Evolutionary conservation across 179 eudicot genomes (phyloP), one percentile per base, ranked within the genome.

Genomic region (Heliamphora pulchella): DNA sequence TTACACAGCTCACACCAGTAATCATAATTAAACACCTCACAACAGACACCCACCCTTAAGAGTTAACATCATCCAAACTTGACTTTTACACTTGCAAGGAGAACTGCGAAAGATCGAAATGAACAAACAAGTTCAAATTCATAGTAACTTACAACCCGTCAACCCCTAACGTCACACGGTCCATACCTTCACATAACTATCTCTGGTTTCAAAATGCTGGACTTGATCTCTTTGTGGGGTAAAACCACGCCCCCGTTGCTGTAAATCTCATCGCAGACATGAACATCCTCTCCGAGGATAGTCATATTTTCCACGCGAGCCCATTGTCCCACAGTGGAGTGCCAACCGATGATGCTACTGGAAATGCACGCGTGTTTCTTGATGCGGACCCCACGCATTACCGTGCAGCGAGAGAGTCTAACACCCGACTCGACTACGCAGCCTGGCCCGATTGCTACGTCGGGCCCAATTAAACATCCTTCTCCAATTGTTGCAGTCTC

Each of bases 221-320:
- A 67, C 83, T 93, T 91, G 80, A 95, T 93, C 89, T 93, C 98
- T 80, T 92, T 95, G 85, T 95, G 98, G 50, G 98, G 98, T 79
- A 95, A 74, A 84, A 95, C 98, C 5, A 95, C 97, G n/a, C 97
- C 98, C 2, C 98, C 98, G 69, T 93, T 96, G 83, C 94, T 92
- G 81, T 94, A 92, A 79, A 95, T 86, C 71, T 93, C 98, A 58
- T 95, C 98, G 48, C 93, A 86, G 15, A 95, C 96, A 78, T 91
- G 98, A 74, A 93, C 98, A 85, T 93, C 97, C 80, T 93, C 97
- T 64, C 98, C 98, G 2, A 94, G 88, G 78, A 95, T 91, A 4
- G 96, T 93, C 98, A 93, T 92, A 81, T 95, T 95, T 85, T 92
- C 98, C 13, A 92, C 93, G 1, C 98, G 90, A 8, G 98, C 91